These are phyloP conservation scores for Geranomyces michiganensis DNA, from an alignment of 192 early-diverging fungal genomes.

Conservation along the genomic window DNA sequence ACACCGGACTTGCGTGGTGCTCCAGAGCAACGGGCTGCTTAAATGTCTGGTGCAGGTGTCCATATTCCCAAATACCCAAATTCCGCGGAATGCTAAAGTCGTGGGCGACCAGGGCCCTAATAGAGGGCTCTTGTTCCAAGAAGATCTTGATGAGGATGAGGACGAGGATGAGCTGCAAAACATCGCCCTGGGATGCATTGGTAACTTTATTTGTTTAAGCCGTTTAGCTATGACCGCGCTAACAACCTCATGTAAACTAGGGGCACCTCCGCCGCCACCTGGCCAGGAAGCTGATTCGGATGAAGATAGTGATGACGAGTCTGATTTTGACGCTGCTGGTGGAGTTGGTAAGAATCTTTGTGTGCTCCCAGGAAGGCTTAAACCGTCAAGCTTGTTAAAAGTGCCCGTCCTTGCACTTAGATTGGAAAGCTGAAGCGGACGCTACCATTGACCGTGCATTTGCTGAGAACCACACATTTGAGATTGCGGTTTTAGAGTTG, in stretches of 20 bases:
- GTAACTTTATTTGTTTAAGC: conserved; percentile 33
- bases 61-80: background rate
- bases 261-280: background rate
- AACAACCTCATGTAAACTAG: too few species aligned
- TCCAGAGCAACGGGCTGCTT: background rate
- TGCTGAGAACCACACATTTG: conserved; percentile 71
- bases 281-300: conserved; percentile 49
- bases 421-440: conserved; percentile 72
- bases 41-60: background rate
- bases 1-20: background rate
- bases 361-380: background rate
- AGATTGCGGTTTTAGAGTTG: conserved; percentile 80
- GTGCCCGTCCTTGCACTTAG: conserved; percentile 28
- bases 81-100: background rate
- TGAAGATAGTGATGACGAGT: conserved; percentile 44
- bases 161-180: conserved; percentile 50
- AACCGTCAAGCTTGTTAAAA: background rate
- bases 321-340: conserved; percentile 5
- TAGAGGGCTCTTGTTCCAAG: conserved; percentile 32
- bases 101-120: conserved; percentile 50
- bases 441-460: conserved; percentile 82
- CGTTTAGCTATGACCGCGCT: too few species aligned
- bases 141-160: conserved; percentile 58
- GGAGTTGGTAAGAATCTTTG: background rate
- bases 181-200: conserved; percentile 52